These are phyloP conservation scores for Fusarium abutilonis DNA, from an alignment of 2,329 filamentous ascomycete species.

Conservation along the genomic window DNA sequence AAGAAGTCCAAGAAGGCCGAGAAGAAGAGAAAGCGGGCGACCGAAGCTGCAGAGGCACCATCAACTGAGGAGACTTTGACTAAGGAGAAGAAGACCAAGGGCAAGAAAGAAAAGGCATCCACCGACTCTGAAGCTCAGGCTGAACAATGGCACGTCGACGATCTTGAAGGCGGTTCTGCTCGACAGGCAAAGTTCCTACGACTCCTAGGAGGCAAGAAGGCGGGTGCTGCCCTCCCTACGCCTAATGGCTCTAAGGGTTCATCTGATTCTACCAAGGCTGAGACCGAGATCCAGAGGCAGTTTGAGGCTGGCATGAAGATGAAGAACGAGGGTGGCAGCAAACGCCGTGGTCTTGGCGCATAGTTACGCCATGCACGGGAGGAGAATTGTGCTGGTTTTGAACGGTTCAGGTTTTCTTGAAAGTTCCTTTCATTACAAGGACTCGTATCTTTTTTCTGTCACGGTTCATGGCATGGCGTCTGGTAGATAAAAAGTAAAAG, in stretches of 20 bases:
- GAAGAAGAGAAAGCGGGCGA: conserved; percentile 51
- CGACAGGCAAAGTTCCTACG: conserved; percentile 67
- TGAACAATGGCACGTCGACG: conserved; percentile 64
- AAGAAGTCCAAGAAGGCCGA: conserved; percentile 50
- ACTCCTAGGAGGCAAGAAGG: conserved; percentile 64
- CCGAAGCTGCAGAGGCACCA: conserved; percentile 36
- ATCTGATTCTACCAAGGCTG: conserved; percentile 53
- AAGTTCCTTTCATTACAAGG: conserved; percentile 14
- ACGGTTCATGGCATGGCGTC: conserved; percentile 43
- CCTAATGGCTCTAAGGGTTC: conserved; percentile 41
- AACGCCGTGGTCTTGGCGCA: conserved; percentile 64
- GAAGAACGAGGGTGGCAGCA: conserved; percentile 62
- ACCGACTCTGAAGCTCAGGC: conserved; percentile 30
- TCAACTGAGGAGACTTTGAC: conserved; percentile 30
- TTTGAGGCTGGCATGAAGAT: conserved; percentile 66
- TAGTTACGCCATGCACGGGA: conserved; percentile 42
- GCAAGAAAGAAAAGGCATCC: conserved; percentile 31
- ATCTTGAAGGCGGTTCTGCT: conserved; percentile 60
- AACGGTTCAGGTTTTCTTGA: conserved; percentile 11
- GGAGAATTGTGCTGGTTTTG: background rate
- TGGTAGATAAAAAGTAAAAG: conserved; percentile 43
- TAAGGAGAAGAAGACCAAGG: conserved; percentile 42
- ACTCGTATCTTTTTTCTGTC: conserved; percentile 18
- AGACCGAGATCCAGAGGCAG: conserved; percentile 65
- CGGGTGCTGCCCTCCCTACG: conserved; percentile 46